Conservation (phyloP, 2,329 filamentous ascomycete genomes). For the Domatiomyces catenatus region DNA sequence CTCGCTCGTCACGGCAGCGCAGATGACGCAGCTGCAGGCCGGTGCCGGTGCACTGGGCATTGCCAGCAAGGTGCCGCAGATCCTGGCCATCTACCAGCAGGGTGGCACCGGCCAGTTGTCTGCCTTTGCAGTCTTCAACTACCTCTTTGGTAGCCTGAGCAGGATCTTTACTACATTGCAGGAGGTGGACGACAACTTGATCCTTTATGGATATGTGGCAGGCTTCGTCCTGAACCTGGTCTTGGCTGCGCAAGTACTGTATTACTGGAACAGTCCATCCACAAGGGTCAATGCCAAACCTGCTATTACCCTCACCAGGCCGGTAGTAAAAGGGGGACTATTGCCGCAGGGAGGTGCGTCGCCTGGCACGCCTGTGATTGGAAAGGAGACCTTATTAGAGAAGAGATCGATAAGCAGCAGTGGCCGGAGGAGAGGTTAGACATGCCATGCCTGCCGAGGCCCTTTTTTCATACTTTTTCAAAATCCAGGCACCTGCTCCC, state of each 20-base stretch:
- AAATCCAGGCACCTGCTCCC: neutral
- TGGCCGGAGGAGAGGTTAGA: slow-evolving; percentile 10
- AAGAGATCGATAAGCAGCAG: slow-evolving; percentile 12
- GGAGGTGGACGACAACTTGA: slow-evolving; percentile 91
- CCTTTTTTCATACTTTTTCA: neutral
- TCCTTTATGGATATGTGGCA: slow-evolving; percentile 85
- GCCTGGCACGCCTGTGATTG: slow-evolving; percentile 9
- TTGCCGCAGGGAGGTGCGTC: slow-evolving; percentile 11
- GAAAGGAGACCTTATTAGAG: slow-evolving; percentile 7
- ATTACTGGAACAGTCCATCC: slow-evolving; percentile 66
- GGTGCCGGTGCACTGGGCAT: slow-evolving; percentile 70
- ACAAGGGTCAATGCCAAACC: slow-evolving; percentile 15
- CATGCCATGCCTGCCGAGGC: neutral
- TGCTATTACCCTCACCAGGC: slow-evolving; percentile 8
- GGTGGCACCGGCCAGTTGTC: slow-evolving; percentile 90
- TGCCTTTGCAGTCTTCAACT: slow-evolving; percentile 97
- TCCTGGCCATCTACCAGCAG: slow-evolving; percentile 66
- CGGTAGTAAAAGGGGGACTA: slow-evolving; percentile 3
- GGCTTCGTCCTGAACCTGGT: slow-evolving; percentile 82
- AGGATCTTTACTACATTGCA: slow-evolving; percentile 96
- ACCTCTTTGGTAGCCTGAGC: slow-evolving; percentile 77
- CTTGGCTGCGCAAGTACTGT: slow-evolving; percentile 77
- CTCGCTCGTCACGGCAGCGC: slow-evolving; percentile 48
- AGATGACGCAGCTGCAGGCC: slow-evolving; percentile 62
- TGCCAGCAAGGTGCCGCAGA: slow-evolving; percentile 87